Base-by-base conservation (phyloP, 208 protist species). In the Acanthamoeba divionensis region DNA sequence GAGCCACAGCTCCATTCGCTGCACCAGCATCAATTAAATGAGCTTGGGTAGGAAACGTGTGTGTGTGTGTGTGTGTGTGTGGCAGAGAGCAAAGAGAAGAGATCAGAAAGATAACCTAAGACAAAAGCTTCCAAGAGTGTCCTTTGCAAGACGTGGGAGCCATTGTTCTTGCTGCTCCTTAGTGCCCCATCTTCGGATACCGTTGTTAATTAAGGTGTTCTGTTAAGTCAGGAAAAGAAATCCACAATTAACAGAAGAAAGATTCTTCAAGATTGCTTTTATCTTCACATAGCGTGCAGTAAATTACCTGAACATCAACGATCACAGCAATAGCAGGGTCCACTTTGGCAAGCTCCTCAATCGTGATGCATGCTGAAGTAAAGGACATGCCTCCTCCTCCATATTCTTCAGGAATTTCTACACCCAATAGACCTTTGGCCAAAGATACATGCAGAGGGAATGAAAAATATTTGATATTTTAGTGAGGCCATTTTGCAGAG, bases 141-240 rank as follows among this genome's bases (percentile, higher is more conserved):
- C 89, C 0, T 73, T 93, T 12, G 97, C 96, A 0, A 98, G 95
- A 73, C 95, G 95, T 9, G 96, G 93, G 54, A 98, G 90, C 91
- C 96, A 98, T 79, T 97, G 95, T 45, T 94, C 86, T 89, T 95
- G 95, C 89, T 96, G 95, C 9, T 92, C 92, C 21, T 97, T 92
- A 33, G 85, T 98, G 13, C 95, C 97, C 29, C 86, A 95, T 24
- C 80, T 63, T 2, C 38, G 55, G 67, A 94, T 45, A 18, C 52
- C 80, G 62, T 90, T 94, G 63, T 94, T 94, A 0, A 94, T 91
- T 10, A 94, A 41, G 12, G 93, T 95, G 48, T 95, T 95, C 67
- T 95, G 82, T 80, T 8, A 6, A 6, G 2, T 8, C 13, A 87
- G 9, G 44, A 15, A 91, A 38, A 91, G 8, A 63, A 50, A 55